Percentiles rank a stretch among this genome's conserved stretches.
These are phyloP conservation scores for Exophiala phaeomuriformis DNA, from an alignment of 2,329 filamentous ascomycete species.

Conservation along the genomic window DNA sequence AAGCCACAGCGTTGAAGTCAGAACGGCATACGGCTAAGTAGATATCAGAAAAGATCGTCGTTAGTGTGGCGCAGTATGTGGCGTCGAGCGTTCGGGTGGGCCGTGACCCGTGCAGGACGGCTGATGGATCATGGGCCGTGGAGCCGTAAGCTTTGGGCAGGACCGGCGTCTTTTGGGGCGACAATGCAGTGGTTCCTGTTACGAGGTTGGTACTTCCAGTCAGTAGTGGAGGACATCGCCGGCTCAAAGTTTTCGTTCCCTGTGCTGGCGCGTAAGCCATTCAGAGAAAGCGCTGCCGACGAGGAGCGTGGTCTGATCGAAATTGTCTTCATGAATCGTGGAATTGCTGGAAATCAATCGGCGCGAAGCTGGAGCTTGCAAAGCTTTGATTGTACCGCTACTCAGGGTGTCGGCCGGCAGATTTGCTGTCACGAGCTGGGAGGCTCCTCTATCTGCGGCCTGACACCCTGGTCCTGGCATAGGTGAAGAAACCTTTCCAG, in stretches of 20 bases:
- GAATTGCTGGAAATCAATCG: background rate
- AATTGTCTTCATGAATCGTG: background rate
- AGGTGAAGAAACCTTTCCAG: background rate
- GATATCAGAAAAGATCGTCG: background rate
- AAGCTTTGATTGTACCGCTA: background rate
- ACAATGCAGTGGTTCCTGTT: too few species aligned
- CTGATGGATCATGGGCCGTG: background rate
- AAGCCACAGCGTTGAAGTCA: background rate
- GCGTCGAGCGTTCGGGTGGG: background rate
- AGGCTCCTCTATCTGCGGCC: background rate
- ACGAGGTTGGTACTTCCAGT: too few species aligned
- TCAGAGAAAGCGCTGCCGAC: background rate
- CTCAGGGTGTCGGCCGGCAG: background rate
- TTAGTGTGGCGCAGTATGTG: background rate
- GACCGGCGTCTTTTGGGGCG: too few species aligned
- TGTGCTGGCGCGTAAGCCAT: background rate
- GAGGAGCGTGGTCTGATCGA: background rate
- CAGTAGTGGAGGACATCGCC: too few species aligned
- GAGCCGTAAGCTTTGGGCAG: too few species aligned
- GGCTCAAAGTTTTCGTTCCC: background rate
- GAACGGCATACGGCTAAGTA: background rate
- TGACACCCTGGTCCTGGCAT: background rate
- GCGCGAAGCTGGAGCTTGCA: background rate
- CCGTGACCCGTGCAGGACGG: background rate
- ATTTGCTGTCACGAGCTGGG: background rate